A percentile compares a stretch with the other conserved stretches of the same genome.
phyloP scores from a whole-genome alignment of 2,329 filamentous ascomycete genomes.

The Aspergillus tamarii region DNA sequence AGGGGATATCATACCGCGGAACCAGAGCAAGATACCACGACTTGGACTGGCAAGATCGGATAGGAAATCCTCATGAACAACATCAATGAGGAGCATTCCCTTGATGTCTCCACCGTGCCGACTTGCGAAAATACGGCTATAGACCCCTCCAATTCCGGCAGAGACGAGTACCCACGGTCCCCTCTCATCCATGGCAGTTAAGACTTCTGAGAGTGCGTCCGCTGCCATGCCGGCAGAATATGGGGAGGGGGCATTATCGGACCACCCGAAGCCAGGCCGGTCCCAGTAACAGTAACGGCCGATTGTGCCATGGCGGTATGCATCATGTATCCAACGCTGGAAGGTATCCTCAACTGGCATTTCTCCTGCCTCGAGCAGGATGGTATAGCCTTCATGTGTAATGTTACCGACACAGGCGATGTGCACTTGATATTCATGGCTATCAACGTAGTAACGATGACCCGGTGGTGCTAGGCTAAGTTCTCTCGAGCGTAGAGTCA shows the following conservation, averaged over 20 bases:
- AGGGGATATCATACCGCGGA: no score
- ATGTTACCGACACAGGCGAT: constrained; percentile 77
- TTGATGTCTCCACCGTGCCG: constrained; percentile 74
- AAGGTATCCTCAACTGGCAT: constrained; percentile 76
- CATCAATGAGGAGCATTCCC: constrained; percentile 83
- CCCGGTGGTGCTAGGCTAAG: constrained; percentile 74
- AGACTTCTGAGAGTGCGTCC: no score
- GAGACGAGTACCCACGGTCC: no score
- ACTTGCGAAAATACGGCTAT: constrained; percentile 87
- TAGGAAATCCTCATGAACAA: constrained; percentile 85
- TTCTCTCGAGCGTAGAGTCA: constrained; percentile 80
- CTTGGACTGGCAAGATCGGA: constrained; percentile 55
- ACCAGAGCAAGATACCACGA: no score
- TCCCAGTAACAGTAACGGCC: constrained; percentile 93
- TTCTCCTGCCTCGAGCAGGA: constrained; percentile 85
- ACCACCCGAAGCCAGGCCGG: constrained; percentile 84
- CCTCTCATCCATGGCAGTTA: no score
- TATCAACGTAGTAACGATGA: constrained; percentile 76
- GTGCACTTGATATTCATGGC: constrained; percentile 82
- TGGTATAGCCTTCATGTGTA: constrained; percentile 63
- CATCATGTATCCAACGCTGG: constrained; percentile 75
- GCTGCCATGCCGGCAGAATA: constrained; percentile 45
- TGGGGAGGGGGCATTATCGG: constrained; percentile 89
- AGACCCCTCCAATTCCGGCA: constrained; percentile 77
- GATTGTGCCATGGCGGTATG: constrained; percentile 79